These are phyloP conservation scores for Pythium rhizo-oryzae DNA, from an alignment of 352 stramenopile species.

Conservation along the genomic window DNA sequence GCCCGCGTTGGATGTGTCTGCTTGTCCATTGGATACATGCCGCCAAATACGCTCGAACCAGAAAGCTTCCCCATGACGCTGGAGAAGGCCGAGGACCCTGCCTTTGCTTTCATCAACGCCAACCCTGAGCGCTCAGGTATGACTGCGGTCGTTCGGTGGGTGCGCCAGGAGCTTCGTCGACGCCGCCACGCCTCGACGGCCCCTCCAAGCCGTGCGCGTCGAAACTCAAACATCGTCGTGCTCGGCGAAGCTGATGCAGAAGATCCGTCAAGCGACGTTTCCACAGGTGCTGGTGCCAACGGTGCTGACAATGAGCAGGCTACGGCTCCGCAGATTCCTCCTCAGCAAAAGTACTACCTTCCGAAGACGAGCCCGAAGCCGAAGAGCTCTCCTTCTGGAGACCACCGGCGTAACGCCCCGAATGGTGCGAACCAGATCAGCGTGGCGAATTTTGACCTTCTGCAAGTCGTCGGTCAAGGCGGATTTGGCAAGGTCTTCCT, in stretches of 20 bases:
- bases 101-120: slow-evolving; percentile 81
- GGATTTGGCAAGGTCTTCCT: slow-evolving; percentile 98
- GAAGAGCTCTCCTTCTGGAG: slow-evolving; percentile 21
- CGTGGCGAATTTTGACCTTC: slow-evolving; percentile 93
- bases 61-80: slow-evolving; percentile 73
- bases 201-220: slow-evolving; percentile 33
- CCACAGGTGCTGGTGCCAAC: slow-evolving; percentile 36
- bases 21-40: slow-evolving; percentile 83
- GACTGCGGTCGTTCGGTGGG: slow-evolving; percentile 83
- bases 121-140: slow-evolving; percentile 81
- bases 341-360: slow-evolving; percentile 81
- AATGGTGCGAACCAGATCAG: slow-evolving; percentile 52
- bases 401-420: slow-evolving; percentile 17
- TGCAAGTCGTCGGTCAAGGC: slow-evolving; percentile 97
- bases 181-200: slow-evolving; percentile 30
- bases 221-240: slow-evolving; percentile 88
- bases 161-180: slow-evolving; percentile 67
- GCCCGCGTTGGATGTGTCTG: slow-evolving; percentile 86
- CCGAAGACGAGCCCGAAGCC: slow-evolving; percentile 68
- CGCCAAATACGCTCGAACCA: slow-evolving; percentile 50
- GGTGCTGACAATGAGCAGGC: slow-evolving; percentile 2
- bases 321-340: slow-evolving; percentile 39
- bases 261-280: slow-evolving; percentile 67
- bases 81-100: slow-evolving; percentile 79
- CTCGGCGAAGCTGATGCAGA: slow-evolving; percentile 83